A percentile compares a stretch with the other conserved stretches of the same genome.
Conservation (phyloP, 2,329 filamentous ascomycete species). For the Phaeoacremonium minimum region DNA sequence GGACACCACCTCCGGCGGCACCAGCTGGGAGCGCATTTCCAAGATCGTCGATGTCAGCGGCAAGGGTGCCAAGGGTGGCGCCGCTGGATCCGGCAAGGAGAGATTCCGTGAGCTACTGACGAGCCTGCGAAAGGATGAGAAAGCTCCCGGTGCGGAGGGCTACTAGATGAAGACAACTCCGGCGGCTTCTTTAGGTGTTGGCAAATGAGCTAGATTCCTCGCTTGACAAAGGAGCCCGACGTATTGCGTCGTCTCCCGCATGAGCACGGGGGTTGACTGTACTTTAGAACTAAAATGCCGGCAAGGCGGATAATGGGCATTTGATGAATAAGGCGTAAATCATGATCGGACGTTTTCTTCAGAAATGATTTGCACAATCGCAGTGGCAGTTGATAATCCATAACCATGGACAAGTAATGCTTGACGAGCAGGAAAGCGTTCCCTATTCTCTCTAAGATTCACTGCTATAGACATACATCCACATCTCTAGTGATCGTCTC, state of each 20-base stretch:
- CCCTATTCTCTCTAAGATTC: slow-evolving; percentile 4
- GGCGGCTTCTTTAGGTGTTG: too few relatives aligned
- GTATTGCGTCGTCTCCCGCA: too few relatives aligned
- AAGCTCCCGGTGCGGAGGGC: slow-evolving; percentile 64
- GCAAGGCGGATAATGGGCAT: background rate
- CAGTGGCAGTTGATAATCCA: too few relatives aligned
- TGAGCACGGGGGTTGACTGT: too few relatives aligned
- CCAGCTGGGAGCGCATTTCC: slow-evolving; percentile 96
- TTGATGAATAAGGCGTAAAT: background rate
- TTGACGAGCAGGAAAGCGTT: background rate
- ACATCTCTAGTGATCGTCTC: background rate
- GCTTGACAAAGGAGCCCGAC: too few relatives aligned
- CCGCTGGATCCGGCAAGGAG: slow-evolving; percentile 88
- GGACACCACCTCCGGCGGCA: slow-evolving; percentile 90
- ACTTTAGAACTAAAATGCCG: too few relatives aligned
- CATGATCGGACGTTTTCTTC: background rate
- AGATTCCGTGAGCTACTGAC: slow-evolving; percentile 89
- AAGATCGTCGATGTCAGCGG: slow-evolving; percentile 97
- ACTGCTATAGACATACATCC: slow-evolving; percentile 3
- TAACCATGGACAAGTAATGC: background rate
- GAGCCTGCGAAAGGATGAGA: slow-evolving; percentile 89
- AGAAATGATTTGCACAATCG: too few relatives aligned
- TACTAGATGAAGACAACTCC: slow-evolving; percentile 46
- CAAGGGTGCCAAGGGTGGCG: slow-evolving; percentile 83
- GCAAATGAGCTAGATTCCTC: too few relatives aligned